Evolutionary conservation across 495 filamentous ascomycete species (phyloP).

Genomic region (Tuber umbilicatum): DNA sequence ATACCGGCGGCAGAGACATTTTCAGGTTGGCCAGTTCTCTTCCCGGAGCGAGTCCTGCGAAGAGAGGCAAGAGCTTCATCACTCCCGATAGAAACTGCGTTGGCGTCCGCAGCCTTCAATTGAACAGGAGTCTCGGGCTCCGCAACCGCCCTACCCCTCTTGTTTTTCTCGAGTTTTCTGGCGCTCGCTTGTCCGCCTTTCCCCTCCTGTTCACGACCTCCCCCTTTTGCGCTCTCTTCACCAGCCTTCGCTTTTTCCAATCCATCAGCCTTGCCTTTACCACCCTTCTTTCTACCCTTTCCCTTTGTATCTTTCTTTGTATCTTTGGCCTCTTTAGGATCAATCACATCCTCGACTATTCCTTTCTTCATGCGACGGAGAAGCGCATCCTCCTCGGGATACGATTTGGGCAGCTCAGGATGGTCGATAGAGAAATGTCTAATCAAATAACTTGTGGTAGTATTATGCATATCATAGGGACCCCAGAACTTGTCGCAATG

Average conservation of each 20-base stretch:
- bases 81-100: neutral
- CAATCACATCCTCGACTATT: neutral
- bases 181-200: neutral
- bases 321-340: neutral
- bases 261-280: neutral
- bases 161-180: neutral
- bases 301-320: neutral
- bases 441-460: neutral
- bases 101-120: neutral
- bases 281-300: neutral
- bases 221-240: neutral
- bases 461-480: slow-evolving; percentile 1
- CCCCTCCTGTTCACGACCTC: neutral
- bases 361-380: neutral
- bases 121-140: neutral
- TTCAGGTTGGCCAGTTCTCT: neutral
- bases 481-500: slow-evolving; percentile 3
- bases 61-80: neutral
- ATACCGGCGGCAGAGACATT: neutral
- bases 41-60: neutral
- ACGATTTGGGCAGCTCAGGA: neutral
- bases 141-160: neutral
- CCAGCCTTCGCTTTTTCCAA: neutral
- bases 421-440: neutral
- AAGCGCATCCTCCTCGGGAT: neutral